A percentile compares a stretch with the other conserved stretches of the same genome.
These are phyloP conservation scores for Musa beccarii DNA, from an alignment of 176 grass and related monocot genomes.

Conservation along the genomic window DNA sequence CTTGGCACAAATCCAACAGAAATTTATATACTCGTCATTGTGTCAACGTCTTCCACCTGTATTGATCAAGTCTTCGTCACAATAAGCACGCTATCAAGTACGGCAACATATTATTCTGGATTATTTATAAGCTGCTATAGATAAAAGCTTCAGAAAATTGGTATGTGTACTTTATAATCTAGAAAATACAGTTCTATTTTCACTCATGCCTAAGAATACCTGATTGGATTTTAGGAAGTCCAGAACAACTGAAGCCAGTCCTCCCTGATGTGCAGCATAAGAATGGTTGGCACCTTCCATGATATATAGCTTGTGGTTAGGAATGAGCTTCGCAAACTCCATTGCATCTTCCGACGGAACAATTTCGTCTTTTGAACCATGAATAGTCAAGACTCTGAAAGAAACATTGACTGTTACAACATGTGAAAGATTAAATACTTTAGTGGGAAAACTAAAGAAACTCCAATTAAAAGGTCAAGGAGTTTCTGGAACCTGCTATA, in stretches of 20 bases:
- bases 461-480: neutral
- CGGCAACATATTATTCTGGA: neutral
- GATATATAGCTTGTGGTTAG: constrained; percentile 54
- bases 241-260: constrained; percentile 35
- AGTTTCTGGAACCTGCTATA: too few species aligned
- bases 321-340: constrained; percentile 65
- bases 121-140: too few species aligned
- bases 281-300: constrained; percentile 60
- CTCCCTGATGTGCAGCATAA: constrained; percentile 43
- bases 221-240: constrained; percentile 36
- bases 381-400: constrained; percentile 63
- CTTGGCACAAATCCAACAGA: neutral
- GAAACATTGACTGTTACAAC: neutral
- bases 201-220: neutral
- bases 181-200: constrained; percentile 23
- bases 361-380: constrained; percentile 65
- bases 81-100: neutral
- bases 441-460: neutral
- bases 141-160: neutral
- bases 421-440: too few species aligned
- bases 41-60: neutral
- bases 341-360: constrained; percentile 49
- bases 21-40: neutral
- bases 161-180: constrained; percentile 27
- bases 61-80: neutral